Base-by-base conservation (phyloP, 2,329 filamentous ascomycete species). In the Orbilia ellipsospora region DNA sequence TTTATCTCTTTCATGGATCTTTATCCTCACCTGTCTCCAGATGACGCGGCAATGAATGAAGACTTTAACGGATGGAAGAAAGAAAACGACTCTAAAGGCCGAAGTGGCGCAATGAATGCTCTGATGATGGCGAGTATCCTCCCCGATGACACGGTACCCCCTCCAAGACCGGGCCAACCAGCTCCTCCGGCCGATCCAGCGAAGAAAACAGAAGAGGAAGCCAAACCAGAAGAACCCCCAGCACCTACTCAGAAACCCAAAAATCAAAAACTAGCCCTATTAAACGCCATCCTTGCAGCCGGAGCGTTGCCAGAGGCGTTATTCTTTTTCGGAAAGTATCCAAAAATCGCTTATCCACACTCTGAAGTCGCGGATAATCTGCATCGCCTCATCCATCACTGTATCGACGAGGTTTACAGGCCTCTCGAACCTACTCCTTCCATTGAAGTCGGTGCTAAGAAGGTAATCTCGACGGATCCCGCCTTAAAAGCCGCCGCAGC, bases 1-100 rank as follows among this genome's bases (percentile, higher is more conserved):
- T 99, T 99, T 82, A 92, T 99, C 73, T 97, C 95, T 0, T 85
- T 99, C 5, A 87, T 89, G 62, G 95, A 99, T 80, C 85, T 99
- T 0, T 98, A 97, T 81, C 90, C 93, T 15, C 95, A 99, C 81
- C 87, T 99, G 0, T 96, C 93, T 85, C 93, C 95, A 6, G 95
- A 98, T 78, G 89, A 92, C 36, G 86, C 89, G 2, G 74, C 76
- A 2, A 98, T 99, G 94, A 87, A 91, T 8, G 76, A 77, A 45
- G 85, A 84, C 5, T 85, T 96, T 61, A 90, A 88, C 77, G 86
- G 88, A 48, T 88, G 89, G 78, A 89, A 92, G 76, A 84, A 91
- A 79, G 92, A 93, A 80, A 88, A 95, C 59, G 89, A 90, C 31
- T 92, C 95, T 78, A 89, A 91, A 80, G 93, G 97, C 80, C 88